Conservation (phyloP, 2,329 filamentous ascomycete genomes). For the Neodidymelliopsis sp. region DNA sequence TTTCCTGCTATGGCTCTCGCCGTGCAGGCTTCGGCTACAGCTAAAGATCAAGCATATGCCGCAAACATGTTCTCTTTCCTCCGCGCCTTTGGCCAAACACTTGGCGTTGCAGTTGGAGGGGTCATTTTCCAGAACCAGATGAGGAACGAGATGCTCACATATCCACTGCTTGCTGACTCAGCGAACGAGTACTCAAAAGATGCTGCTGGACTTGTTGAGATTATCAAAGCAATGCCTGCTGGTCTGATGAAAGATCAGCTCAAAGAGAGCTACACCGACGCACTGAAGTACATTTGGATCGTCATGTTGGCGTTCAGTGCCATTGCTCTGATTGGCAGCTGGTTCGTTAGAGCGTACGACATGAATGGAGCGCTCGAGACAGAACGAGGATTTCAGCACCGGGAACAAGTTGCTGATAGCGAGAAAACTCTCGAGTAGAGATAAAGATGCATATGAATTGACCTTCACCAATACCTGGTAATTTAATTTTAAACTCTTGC, state of each 20-base stretch:
- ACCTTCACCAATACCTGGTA: too few relatives aligned
- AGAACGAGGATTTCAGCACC: slow-evolving; percentile 57
- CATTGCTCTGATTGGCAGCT: slow-evolving; percentile 59
- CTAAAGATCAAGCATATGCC: slow-evolving; percentile 66
- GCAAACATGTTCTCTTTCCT: slow-evolving; percentile 73
- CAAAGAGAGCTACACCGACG: slow-evolving; percentile 60
- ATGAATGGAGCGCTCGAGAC: slow-evolving; percentile 58
- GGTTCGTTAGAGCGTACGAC: slow-evolving; percentile 59
- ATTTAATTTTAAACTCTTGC: too few relatives aligned
- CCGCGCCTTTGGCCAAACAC: slow-evolving; percentile 68
- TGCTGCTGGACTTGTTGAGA: slow-evolving; percentile 64
- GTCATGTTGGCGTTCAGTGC: slow-evolving; percentile 63
- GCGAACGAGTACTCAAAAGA: slow-evolving; percentile 63
- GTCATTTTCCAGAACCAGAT: slow-evolving; percentile 75
- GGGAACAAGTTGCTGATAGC: slow-evolving; percentile 37
- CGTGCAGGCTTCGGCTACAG: slow-evolving; percentile 67
- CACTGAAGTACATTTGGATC: slow-evolving; percentile 63
- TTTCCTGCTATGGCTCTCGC: slow-evolving; percentile 70
- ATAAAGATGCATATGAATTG: too few relatives aligned
- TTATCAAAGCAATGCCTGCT: slow-evolving; percentile 63
- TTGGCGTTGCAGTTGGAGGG: slow-evolving; percentile 72
- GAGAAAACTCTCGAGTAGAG: too few relatives aligned
- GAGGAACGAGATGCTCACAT: slow-evolving; percentile 57
- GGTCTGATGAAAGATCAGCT: slow-evolving; percentile 55
- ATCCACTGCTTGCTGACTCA: slow-evolving; percentile 57